Percentiles rank a stretch among this genome's conserved stretches.
Conservation (phyloP, 2,329 filamentous ascomycete species). For the Calonectria honghensis region DNA sequence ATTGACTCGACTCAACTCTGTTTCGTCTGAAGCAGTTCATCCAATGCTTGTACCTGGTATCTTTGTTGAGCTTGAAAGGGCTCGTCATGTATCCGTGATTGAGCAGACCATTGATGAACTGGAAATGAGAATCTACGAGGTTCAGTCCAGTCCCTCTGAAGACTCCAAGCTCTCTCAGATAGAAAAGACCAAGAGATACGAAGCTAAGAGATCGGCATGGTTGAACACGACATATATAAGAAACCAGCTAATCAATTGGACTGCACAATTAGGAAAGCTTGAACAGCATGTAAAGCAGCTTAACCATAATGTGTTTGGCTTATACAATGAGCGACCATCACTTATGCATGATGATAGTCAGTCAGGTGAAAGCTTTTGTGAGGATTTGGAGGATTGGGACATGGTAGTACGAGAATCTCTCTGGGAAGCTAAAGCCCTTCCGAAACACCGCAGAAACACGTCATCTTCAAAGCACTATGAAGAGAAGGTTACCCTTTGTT, state of each 20-base stretch:
- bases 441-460: too few relatives aligned
- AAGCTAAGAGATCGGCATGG: not conserved
- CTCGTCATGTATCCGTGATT: not conserved
- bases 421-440: too few relatives aligned
- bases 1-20: not conserved
- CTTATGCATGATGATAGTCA: too few relatives aligned
- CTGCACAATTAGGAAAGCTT: not conserved
- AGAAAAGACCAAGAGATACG: not conserved
- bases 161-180: too few relatives aligned
- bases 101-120: not conserved
- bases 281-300: not conserved
- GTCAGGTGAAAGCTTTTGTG: too few relatives aligned
- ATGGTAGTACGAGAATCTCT: too few relatives aligned
- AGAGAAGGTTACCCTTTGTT: too few relatives aligned
- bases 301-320: not conserved
- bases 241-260: not conserved
- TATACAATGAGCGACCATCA: too few relatives aligned
- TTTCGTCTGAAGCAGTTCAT: not conserved
- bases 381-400: too few relatives aligned
- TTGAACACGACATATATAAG: not conserved
- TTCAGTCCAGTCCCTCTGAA: not conserved
- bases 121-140: not conserved
- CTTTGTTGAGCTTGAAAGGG: not conserved
- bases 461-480: too few relatives aligned
- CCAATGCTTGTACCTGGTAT: slow-evolving; percentile 2